Conservation (phyloP, 768 basidiomycete genomes). For the Amanita inopinata region DNA sequence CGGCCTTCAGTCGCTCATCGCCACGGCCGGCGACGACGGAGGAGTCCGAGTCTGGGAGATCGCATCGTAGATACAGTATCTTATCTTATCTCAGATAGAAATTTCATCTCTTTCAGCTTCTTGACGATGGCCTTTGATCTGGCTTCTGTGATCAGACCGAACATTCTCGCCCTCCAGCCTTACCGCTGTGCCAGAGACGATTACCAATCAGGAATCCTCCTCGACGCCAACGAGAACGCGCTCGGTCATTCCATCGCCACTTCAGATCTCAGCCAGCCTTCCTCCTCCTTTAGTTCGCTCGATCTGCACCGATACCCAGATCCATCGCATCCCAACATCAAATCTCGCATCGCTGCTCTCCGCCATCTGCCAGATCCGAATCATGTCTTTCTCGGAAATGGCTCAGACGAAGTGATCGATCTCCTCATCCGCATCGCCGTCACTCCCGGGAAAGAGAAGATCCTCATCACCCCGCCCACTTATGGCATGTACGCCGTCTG, state of each 20-base stretch:
- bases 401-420: slow-evolving; percentile 95
- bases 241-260: slow-evolving; percentile 72
- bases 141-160: slow-evolving; percentile 66
- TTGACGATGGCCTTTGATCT: slow-evolving; percentile 6
- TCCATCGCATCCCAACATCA: slow-evolving; percentile 77
- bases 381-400: slow-evolving; percentile 90
- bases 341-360: slow-evolving; percentile 61
- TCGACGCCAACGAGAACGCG: slow-evolving; percentile 98
- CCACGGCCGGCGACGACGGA: slow-evolving; percentile 85
- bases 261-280: slow-evolving; percentile 22
- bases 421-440: slow-evolving; percentile 88
- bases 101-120: not conserved
- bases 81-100: not conserved
- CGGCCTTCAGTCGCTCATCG: slow-evolving; percentile 58
- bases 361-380: slow-evolving; percentile 54
- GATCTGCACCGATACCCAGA: slow-evolving; percentile 90
- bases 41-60: slow-evolving; percentile 63
- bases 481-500: slow-evolving; percentile 98
- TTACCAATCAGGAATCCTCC: slow-evolving; percentile 81
- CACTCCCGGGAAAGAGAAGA: slow-evolving; percentile 67
- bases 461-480: slow-evolving; percentile 87
- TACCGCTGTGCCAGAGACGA: slow-evolving; percentile 97
- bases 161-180: slow-evolving; percentile 84
- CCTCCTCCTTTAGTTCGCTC: slow-evolving; percentile 22
- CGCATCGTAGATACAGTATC: not conserved